These are phyloP conservation scores for Rhizophagus prolifer DNA, from an alignment of 192 early-diverging fungal species.

Conservation along the genomic window DNA sequence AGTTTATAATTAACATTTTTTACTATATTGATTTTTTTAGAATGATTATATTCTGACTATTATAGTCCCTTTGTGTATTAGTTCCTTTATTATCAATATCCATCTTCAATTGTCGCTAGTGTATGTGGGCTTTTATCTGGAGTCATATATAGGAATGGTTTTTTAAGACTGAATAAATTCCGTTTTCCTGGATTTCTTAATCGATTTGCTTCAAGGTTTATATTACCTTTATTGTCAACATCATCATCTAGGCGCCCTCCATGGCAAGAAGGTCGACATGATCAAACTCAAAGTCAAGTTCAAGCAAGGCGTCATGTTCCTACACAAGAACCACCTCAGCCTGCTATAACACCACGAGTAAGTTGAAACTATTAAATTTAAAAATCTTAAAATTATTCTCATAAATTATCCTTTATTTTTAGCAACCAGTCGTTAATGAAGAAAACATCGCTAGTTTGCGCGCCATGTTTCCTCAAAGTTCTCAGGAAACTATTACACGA, in stretches of 20 bases:
- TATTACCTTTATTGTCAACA: constrained; percentile 53
- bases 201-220: constrained; percentile 37
- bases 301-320: constrained; percentile 1
- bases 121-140: constrained; percentile 53
- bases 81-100: constrained; percentile 46
- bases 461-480: constrained; percentile 57
- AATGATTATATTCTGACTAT: neutral
- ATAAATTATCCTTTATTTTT: neutral
- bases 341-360: neutral
- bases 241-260: constrained; percentile 45
- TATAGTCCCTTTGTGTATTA: constrained; percentile 20
- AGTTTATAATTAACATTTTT: neutral
- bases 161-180: constrained; percentile 53
- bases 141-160: constrained; percentile 51
- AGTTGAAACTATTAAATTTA: neutral
- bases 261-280: constrained; percentile 41
- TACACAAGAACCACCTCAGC: neutral
- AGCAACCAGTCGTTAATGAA: constrained; percentile 23
- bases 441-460: constrained; percentile 50
- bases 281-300: constrained; percentile 34
- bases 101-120: constrained; percentile 44
- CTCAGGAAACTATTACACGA: constrained; percentile 46
- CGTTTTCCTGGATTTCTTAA: constrained; percentile 46
- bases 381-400: neutral
- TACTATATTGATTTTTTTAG: neutral